These are phyloP conservation scores for Fusarium pseudocircinatum DNA, from an alignment of 2,329 filamentous ascomycete species.

Conservation along the genomic window DNA sequence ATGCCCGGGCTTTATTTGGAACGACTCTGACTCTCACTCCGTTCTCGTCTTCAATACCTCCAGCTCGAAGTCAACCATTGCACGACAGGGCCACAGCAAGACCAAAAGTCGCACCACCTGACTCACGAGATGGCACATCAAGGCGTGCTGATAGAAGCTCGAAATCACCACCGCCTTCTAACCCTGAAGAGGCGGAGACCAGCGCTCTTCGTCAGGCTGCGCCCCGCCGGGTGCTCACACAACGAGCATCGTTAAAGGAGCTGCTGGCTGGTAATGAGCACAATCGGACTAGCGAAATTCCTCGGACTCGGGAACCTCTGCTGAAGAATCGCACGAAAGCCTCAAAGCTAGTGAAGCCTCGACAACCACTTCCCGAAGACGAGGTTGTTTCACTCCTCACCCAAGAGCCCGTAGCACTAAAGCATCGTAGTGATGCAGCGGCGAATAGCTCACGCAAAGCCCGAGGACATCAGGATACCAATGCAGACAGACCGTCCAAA, in stretches of 20 bases:
- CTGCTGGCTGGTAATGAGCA: conserved; percentile 27
- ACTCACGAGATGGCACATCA: background rate
- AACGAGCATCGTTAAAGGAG: conserved; percentile 26
- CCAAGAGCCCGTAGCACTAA: background rate
- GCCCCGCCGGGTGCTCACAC: conserved; percentile 21
- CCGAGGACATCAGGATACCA: background rate
- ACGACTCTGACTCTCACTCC: conserved; percentile 46
- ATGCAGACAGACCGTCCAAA: background rate
- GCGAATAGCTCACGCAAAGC: background rate
- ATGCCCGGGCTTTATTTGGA: conserved; percentile 50
- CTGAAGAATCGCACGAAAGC: background rate
- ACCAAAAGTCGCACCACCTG: background rate
- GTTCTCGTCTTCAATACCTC: conserved; percentile 21
- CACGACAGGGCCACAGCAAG: conserved; percentile 35
- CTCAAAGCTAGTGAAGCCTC: background rate
- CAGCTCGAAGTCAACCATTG: conserved; percentile 26
- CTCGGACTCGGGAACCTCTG: background rate
- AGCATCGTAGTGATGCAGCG: background rate
- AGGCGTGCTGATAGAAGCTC: background rate
- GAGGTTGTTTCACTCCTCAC: background rate
- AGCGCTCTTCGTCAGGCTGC: background rate
- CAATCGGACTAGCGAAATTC: background rate
- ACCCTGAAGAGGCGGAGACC: background rate
- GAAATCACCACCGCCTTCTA: conserved; percentile 36
- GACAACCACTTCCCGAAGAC: background rate